Base-by-base conservation (phyloP, 1,139 yeast species). In the Taphrina confusa region DNA sequence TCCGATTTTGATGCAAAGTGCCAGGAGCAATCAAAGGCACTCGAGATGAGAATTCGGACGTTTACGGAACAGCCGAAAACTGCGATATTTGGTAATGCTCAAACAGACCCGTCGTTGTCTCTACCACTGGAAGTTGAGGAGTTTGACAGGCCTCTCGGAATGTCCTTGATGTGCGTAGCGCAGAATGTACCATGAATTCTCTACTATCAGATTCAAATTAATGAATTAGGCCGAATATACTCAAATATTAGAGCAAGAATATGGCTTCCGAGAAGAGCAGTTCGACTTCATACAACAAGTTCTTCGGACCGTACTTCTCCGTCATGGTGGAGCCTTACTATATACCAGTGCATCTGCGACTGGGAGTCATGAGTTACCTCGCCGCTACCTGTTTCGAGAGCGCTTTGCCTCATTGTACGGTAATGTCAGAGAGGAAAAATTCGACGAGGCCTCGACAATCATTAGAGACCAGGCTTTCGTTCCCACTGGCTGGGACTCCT, bases 241-340 rank as follows among this genome's bases (percentile, higher is more conserved):
- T 1, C 61, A 55, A 20, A 31, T 58, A 2, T 40, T 65, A 2
- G 59, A 62, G 14, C 25, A 42, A 3, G 54, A 65, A 2, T 65
- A 66, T 25, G 67, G 67, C 30, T 51, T 68, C 50, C 57, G 56
- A 14, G 68, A 66, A 28, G 66, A 64, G 27, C 67, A 64, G 3
- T 69, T 78, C 30, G 83, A 80, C 61, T 74, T 68, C 58, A 67
- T 77, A 1, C 89, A 85, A 67, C 87, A 84, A 66, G 67, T 75
- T 46, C 65, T 83, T 30, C 75, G 95, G 39, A 71, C 78, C 8
- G 63, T 82, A 0, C 74, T 81, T 11, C 68, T 82, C 54, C 73
- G 75, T 36, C 80, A 79, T 66, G 79, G 73, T 3, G 73, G 70
- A 14, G 34, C 60, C 18, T 30, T 52, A 30, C 27, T 28, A 8